Evolutionary conservation across 306 rosid genomes (phyloP), one percentile per base, ranked within the genome.

Genomic region (Chamaecrista fasciculata): DNA sequence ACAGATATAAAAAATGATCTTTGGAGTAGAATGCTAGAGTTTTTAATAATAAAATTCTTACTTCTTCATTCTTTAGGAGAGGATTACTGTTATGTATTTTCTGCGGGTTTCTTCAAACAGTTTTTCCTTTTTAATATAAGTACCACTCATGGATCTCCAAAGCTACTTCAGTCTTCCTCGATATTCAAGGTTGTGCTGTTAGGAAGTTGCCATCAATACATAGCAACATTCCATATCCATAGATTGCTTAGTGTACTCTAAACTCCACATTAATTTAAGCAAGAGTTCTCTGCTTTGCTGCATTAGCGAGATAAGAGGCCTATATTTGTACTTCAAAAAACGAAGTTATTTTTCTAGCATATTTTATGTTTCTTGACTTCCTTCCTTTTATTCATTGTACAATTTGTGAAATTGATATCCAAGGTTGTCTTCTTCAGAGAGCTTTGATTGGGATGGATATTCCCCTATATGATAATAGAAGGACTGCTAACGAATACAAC

Each of bases 371-470:
- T 33, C 24, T 28, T 57, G 29, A n/a, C n/a, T n/a, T n/a, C n/a
- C n/a, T n/a, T n/a, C n/a, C n/a, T n/a, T n/a, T n/a, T 67, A 24
- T 70, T 65, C 40, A 4, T 59, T 28, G 37, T 33, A 6, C 26
- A 66, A 69, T 18, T 69, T 70, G 53, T 44, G 7, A 16, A 61
- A 48, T 62, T 70, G 51, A 76, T 69, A 70, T 56, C 58, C 76
- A 55, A 81, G 47, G 61, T 63, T 68, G 28, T 66, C 66, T 69
- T 77, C 73, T 67, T 70, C 86, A 90, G 97, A 93, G 72, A 73
- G 98, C 68, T 80, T 82, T 93, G 70, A 80, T 93, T 65, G 97
- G 94, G 76, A 90, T 86, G 91, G 98, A 93, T 63, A 79, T 86
- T 71, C 90, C 91, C 67, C 65, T 72, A 29, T 84, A 90, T 65